Evolutionary conservation across 2,329 filamentous ascomycete genomes (phyloP).

Genomic region (Salinomyces thailandicus): DNA sequence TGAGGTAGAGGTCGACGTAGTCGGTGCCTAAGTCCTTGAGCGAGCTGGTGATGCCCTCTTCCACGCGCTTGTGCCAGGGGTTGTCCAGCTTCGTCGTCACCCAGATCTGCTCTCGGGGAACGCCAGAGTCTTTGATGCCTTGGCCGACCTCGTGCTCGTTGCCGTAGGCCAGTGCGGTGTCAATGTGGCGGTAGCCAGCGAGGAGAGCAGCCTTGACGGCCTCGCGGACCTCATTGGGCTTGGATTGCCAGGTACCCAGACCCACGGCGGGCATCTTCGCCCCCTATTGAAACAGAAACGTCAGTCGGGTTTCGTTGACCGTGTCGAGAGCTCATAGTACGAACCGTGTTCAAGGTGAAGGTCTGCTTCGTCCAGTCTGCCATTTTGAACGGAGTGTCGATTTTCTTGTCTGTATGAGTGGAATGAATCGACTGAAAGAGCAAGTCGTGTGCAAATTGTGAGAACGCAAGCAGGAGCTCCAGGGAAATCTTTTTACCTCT

Average conservation of each 20-base stretch:
- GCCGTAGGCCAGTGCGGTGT: conserved; percentile 65
- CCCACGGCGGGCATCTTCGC: conserved; percentile 68
- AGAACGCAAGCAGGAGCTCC: too few species aligned
- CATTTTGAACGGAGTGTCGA: conserved; percentile 4
- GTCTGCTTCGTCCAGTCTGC: conserved; percentile 27
- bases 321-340: background rate
- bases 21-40: conserved; percentile 51
- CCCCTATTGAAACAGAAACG: conserved; percentile 27
- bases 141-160: conserved; percentile 66
- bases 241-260: conserved; percentile 70
- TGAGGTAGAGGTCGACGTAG: conserved; percentile 61
- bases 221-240: conserved; percentile 55
- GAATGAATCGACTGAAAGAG: too few species aligned
- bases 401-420: background rate
- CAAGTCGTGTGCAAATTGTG: too few species aligned
- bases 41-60: conserved; percentile 50
- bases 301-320: too few species aligned
- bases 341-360: conserved; percentile 47
- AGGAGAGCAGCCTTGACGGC: conserved; percentile 59
- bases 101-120: conserved; percentile 59
- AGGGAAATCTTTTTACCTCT: too few species aligned
- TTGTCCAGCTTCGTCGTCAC: conserved; percentile 79
- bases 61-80: conserved; percentile 61
- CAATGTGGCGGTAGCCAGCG: conserved; percentile 50
- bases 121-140: conserved; percentile 56